A percentile compares a stretch with the other conserved stretches of the same genome.
Evolutionary conservation across 805 yeast species (phyloP).

Genomic region (Pichia manshurica): DNA sequence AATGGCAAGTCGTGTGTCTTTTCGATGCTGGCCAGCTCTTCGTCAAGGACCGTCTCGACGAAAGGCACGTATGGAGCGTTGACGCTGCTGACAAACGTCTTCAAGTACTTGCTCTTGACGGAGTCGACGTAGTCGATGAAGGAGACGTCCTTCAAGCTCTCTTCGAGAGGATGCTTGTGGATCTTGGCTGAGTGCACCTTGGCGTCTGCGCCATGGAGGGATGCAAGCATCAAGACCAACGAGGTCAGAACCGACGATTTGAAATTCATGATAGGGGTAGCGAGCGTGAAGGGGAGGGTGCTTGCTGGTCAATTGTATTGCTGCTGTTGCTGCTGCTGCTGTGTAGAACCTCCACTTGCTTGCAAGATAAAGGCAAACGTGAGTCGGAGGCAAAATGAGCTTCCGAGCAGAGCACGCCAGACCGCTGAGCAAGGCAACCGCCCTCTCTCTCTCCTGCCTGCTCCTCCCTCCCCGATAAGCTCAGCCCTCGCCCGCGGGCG

Average conservation of each 20-base stretch:
- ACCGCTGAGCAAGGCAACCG: too few species aligned
- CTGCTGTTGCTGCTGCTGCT: too few species aligned
- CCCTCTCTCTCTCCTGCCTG: too few species aligned
- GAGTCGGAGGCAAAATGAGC: too few species aligned
- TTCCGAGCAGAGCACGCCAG: too few species aligned
- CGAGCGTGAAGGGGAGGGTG: too few species aligned
- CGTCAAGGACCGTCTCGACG: constrained; percentile 22
- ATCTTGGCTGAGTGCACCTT: constrained; percentile 43
- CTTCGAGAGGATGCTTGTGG: constrained; percentile 42
- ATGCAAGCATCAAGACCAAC: constrained; percentile 18
- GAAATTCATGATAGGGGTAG: constrained; percentile 2
- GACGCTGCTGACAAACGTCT: constrained; percentile 14
- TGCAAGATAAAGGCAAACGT: too few species aligned
- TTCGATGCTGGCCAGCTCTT: constrained; percentile 22
- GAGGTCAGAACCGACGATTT: constrained; percentile 34
- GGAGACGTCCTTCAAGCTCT: constrained; percentile 38
- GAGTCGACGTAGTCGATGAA: constrained; percentile 45
- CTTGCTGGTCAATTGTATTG: too few species aligned
- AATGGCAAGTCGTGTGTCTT: constrained; percentile 73
- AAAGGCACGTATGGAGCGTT: constrained; percentile 40
- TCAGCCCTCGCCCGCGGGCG: too few species aligned
- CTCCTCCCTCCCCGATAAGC: too few species aligned
- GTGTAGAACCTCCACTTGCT: too few species aligned
- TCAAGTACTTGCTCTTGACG: constrained; percentile 43
- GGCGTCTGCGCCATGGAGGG: constrained; percentile 32